Evolutionary conservation across 495 filamentous ascomycete species (phyloP), one percentile per base, ranked within the genome.

Genomic region (Aspergillus affinis): DNA sequence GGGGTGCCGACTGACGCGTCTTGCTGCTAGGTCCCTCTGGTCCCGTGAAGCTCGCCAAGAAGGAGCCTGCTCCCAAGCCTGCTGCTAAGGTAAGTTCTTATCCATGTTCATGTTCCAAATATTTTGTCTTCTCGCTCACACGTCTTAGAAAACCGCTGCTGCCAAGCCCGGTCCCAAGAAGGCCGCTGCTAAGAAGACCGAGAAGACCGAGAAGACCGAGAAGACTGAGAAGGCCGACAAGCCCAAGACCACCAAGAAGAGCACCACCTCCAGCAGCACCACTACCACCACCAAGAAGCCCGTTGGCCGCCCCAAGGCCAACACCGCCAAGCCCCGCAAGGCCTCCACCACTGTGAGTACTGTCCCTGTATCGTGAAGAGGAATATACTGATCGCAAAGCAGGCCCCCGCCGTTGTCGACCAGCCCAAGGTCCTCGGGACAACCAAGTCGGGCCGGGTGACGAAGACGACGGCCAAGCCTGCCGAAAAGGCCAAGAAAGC

Each of bases 31-130:
- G 93, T 65, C 82, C 90, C 55, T 98, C 94, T 50, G 94, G 94
- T 47, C 90, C 91, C 62, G 91, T 96, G 78, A 99, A 99, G 87
- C 89, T 99, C 48, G 90, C 88, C 29, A 96, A 95, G 86, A 95
- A 96, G 82, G 83, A 82, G 54, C 67, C 79, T 55, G 70, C 78
- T 55, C 62, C 74, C 58, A 84, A 87, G 74, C 73, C 84, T 46
- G 81, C 78, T 79, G 72, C 84, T 75, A 76, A 84, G 52, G 71
- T 69, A 62, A 51, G 47, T 56, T 12, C 17, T 26, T 46, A 6
- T 45, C 36, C n/a, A 21, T 51, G 49, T 27, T 51, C 13, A 6
- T 29, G 21, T 9, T 46, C 36, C 8, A 27, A n/a, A 3, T 3
- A 10, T 53, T 26, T 21, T 18, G 18, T 32, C 10, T 45, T 26